Percentiles rank a stretch among this genome's conserved stretches.
Conservation (phyloP, 1,284 basidiomycete species). For the Cutaneotrichosporon mucoides region DNA sequence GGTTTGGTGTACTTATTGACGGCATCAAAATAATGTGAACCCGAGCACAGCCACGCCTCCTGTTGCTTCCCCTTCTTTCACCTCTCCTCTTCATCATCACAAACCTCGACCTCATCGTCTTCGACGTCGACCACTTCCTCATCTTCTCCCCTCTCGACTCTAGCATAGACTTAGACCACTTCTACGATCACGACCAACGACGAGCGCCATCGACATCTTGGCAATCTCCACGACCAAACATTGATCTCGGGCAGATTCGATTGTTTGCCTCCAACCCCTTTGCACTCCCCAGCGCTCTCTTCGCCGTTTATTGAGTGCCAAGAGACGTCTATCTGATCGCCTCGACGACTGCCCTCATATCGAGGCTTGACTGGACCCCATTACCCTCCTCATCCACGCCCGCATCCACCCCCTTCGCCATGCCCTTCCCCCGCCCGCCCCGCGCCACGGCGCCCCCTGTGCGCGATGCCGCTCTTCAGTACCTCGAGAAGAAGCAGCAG, state of each 20-base stretch:
- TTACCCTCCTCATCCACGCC: neutral
- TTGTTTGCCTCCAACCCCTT: neutral
- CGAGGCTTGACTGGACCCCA: too few relatives aligned
- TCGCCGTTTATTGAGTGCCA: too few relatives aligned
- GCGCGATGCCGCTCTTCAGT: neutral
- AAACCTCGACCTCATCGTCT: too few relatives aligned
- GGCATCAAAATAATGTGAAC: too few relatives aligned
- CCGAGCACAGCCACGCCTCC: too few relatives aligned
- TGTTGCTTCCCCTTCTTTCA: too few relatives aligned
- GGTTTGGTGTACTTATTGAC: too few relatives aligned
- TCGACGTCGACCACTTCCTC: neutral
- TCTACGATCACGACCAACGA: neutral
- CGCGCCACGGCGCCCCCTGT: neutral
- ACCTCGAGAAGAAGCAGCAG: neutral
- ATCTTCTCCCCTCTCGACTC: neutral
- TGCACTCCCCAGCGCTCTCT: too few relatives aligned
- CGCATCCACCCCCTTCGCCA: neutral
- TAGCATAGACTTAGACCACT: neutral
- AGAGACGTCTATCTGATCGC: too few relatives aligned
- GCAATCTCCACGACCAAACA: neutral
- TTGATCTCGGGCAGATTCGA: too few relatives aligned
- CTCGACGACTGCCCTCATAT: too few relatives aligned
- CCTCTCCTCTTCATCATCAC: too few relatives aligned
- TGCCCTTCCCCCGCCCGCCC: neutral
- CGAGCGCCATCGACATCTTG: neutral